Conservation (phyloP, 2,329 filamentous ascomycete genomes). For the Emergomyces orientalis region DNA sequence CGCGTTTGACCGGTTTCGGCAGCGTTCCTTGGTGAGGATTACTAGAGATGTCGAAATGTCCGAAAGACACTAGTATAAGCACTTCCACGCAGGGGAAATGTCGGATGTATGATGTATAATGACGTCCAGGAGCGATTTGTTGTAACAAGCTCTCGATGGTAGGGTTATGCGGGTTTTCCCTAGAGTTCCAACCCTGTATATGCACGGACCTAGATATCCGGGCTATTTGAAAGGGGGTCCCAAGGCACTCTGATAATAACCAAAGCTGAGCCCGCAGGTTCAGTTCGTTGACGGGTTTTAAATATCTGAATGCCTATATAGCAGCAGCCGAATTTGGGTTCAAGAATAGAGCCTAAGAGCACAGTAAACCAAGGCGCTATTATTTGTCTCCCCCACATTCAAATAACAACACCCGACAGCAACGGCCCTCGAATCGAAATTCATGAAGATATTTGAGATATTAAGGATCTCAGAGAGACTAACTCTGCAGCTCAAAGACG, state of each 20-base stretch:
- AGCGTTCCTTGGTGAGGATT: background rate
- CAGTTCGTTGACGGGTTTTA: background rate
- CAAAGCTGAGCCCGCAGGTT: background rate
- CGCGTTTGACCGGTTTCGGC: background rate
- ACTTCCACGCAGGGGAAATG: background rate
- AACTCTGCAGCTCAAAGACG: background rate
- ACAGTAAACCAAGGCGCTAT: background rate
- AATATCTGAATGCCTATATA: background rate
- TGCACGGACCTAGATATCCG: background rate
- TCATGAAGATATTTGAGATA: background rate
- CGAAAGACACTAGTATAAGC: background rate
- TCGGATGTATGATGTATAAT: background rate
- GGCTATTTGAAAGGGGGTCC: background rate
- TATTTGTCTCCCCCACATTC: background rate
- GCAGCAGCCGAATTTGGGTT: background rate
- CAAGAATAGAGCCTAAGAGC: background rate
- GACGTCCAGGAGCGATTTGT: background rate
- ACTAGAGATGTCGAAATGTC: background rate
- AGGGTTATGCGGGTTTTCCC: background rate
- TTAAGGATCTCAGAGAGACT: background rate
- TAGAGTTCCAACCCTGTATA: background rate
- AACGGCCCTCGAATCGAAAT: background rate
- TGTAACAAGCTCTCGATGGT: background rate
- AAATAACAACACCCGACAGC: background rate
- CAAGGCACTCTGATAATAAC: background rate